phyloP scores from a whole-genome alignment of 2,329 filamentous ascomycete species.

The Myriosclerotinia duriaeana region DNA sequence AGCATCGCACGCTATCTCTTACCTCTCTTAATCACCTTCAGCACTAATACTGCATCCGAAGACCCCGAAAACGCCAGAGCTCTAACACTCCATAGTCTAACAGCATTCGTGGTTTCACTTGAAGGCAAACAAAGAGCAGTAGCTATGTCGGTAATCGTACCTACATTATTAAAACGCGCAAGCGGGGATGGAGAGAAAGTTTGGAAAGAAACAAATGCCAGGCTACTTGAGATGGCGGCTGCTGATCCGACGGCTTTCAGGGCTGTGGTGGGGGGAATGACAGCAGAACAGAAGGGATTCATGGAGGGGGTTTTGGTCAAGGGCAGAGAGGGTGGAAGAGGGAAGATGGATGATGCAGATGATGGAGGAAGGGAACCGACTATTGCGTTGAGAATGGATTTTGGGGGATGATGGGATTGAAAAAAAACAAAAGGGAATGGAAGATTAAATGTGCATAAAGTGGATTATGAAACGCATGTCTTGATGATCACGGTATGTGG shows the following conservation, averaged over 20 bases:
- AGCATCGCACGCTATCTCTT: slow-evolving; percentile 73
- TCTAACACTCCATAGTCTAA: slow-evolving; percentile 71
- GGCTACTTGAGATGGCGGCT: slow-evolving; percentile 78
- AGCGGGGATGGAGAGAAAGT: slow-evolving; percentile 57
- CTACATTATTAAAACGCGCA: slow-evolving; percentile 72
- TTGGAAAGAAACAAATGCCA: slow-evolving; percentile 71
- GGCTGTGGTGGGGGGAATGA: slow-evolving; percentile 69
- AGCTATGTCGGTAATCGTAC: slow-evolving; percentile 74
- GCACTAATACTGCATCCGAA: slow-evolving; percentile 67
- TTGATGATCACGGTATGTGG: not conserved
- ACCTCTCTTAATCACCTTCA: slow-evolving; percentile 73
- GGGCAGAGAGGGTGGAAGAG: slow-evolving; percentile 50
- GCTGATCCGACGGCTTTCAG: slow-evolving; percentile 73
- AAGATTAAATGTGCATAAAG: not conserved
- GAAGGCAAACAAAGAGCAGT: slow-evolving; percentile 50
- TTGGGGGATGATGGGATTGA: slow-evolving; percentile 55
- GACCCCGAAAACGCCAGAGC: slow-evolving; percentile 75
- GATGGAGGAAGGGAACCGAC: slow-evolving; percentile 63
- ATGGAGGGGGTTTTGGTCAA: slow-evolving; percentile 79
- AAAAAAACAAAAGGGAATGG: too few species aligned
- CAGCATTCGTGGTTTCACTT: slow-evolving; percentile 62
- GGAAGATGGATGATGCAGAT: slow-evolving; percentile 45
- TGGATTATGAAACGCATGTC: not conserved
- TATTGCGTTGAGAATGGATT: slow-evolving; percentile 95
- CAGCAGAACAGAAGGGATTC: slow-evolving; percentile 66